Conservation (phyloP, 2,329 filamentous ascomycete species). For the Beauveria sp. region DNA sequence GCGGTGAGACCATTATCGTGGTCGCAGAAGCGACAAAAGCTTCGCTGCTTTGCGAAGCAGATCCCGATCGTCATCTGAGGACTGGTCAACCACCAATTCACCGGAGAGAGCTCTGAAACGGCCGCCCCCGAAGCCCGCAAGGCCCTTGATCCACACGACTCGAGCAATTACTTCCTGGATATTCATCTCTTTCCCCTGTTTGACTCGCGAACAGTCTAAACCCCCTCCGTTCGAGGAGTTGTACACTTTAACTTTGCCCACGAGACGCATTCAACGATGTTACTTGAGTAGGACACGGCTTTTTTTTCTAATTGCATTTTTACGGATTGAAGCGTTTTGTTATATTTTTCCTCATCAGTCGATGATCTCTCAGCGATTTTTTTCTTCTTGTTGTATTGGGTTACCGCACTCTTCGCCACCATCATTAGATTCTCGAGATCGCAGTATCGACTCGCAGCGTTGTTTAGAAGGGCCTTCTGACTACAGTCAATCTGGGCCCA, state of each 20-base stretch:
- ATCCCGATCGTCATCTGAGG: neutral
- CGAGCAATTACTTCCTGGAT: neutral
- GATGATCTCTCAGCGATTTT: neutral
- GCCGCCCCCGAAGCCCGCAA: neutral
- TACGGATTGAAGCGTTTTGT: conserved; percentile 6
- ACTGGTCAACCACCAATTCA: neutral
- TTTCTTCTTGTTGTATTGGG: conserved; percentile 4
- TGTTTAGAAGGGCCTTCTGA: neutral
- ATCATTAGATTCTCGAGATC: conserved; percentile 7
- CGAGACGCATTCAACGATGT: neutral
- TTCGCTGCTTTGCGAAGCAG: conserved; percentile 6
- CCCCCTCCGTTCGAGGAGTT: neutral
- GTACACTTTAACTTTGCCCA: conserved; percentile 3
- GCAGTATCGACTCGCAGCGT: neutral
- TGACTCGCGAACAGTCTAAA: neutral
- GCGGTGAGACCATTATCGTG: conserved; percentile 20
- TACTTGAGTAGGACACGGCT: neutral
- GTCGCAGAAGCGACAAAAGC: conserved; percentile 13
- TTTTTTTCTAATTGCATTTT: conserved; percentile 2
- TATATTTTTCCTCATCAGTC: conserved; percentile 4
- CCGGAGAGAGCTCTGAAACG: neutral
- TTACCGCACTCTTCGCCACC: neutral
- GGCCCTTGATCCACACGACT: neutral
- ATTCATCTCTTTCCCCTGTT: neutral
- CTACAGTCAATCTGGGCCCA: neutral